Percentiles rank a stretch among this genome's conserved stretches.
Evolutionary conservation across 768 basidiomycete species (phyloP).

Genomic region (Tricholoma flavovirens): DNA sequence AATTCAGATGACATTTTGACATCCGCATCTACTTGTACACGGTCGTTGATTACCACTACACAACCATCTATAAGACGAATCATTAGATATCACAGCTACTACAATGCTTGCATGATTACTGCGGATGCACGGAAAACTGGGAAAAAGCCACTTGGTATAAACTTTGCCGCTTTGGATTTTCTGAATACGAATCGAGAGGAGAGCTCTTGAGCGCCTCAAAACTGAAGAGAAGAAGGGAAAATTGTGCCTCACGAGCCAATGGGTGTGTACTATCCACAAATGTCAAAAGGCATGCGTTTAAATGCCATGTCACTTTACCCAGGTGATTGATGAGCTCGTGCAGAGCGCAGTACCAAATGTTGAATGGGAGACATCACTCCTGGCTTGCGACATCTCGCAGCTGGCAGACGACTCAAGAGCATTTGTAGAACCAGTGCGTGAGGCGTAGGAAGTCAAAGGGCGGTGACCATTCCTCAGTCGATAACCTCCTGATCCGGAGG

Average conservation of each 20-base stretch:
- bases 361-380: constrained; percentile 83
- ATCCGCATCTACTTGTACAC: constrained; percentile 85
- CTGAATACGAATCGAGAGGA: constrained; percentile 75
- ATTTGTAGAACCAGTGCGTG: constrained; percentile 84
- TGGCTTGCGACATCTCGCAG: constrained; percentile 82
- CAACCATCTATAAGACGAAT: constrained; percentile 64
- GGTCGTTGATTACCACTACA: constrained; percentile 94
- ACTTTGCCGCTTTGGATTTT: constrained; percentile 65
- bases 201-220: constrained; percentile 90
- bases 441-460: constrained; percentile 72
- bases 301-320: constrained; percentile 46
- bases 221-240: constrained; percentile 87
- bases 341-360: constrained; percentile 78
- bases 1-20: constrained; percentile 86
- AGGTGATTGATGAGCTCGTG: constrained; percentile 59
- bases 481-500: constrained; percentile 86
- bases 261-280: constrained; percentile 70
- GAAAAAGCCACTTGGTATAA: constrained; percentile 78
- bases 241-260: constrained; percentile 83
- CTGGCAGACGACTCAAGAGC: constrained; percentile 87
- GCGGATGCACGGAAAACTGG: constrained; percentile 93
- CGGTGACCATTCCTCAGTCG: constrained; percentile 63
- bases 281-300: not conserved
- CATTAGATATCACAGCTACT: constrained; percentile 1
- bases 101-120: constrained; percentile 47